Evolutionary conservation across 768 basidiomycete genomes (phyloP).

Genomic region (Suillus subalutaceus): DNA sequence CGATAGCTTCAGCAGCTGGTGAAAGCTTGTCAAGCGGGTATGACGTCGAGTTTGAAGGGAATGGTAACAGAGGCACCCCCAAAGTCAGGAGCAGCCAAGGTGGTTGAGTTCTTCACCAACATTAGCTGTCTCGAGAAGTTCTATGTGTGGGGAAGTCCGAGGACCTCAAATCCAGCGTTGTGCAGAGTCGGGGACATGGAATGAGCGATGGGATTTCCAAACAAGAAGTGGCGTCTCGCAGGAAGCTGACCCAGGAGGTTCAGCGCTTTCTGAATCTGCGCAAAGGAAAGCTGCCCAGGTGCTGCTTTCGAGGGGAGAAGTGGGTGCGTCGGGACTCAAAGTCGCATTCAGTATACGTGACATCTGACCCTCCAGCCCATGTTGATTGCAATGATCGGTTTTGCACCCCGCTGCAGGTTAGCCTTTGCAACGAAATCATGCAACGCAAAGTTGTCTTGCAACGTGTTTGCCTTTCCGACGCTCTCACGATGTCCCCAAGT

Average conservation of each 20-base stretch:
- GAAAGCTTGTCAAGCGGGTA: conserved; percentile 80
- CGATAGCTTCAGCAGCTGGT: conserved; percentile 80
- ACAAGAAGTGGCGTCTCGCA: conserved; percentile 75
- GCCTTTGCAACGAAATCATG: conserved; percentile 66
- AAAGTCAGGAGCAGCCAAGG: conserved; percentile 70
- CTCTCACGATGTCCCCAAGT: conserved; percentile 89
- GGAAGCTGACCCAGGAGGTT: conserved; percentile 82
- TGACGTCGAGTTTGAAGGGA: conserved; percentile 90
- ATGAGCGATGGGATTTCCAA: conserved; percentile 85
- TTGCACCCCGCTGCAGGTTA: conserved; percentile 48
- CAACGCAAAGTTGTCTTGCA: conserved; percentile 82
- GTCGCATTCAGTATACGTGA: conserved; percentile 85
- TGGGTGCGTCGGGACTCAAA: conserved; percentile 88
- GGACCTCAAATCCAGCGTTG: conserved; percentile 79
- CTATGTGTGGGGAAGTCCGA: conserved; percentile 88
- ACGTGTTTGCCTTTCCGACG: conserved; percentile 75
- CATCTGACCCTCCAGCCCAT: conserved; percentile 90
- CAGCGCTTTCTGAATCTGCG: conserved; percentile 81
- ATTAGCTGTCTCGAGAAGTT: conserved; percentile 69
- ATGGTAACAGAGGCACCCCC: conserved; percentile 98
- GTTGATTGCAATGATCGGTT: conserved; percentile 93
- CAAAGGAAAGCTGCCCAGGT: conserved; percentile 91
- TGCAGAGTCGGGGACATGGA: conserved; percentile 94
- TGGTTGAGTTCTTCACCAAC: conserved; percentile 69
- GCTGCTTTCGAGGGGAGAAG: conserved; percentile 85